These are phyloP conservation scores for Aspergillus latus DNA, from an alignment of 2,329 filamentous ascomycete species.

Conservation along the genomic window DNA sequence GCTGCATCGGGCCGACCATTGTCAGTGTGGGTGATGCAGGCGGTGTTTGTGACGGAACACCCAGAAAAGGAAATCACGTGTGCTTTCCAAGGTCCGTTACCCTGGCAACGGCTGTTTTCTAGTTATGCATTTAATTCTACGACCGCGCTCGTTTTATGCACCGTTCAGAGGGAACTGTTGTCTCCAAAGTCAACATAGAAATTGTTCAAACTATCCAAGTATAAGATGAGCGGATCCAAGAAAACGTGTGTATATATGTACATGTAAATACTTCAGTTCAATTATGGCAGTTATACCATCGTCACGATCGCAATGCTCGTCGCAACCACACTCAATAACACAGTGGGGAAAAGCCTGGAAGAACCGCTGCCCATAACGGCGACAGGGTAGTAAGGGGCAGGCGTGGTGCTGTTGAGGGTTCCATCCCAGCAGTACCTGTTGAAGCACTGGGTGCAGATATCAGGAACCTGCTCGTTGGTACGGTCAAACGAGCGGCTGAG, in stretches of 20 bases:
- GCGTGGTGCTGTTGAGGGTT: conserved; percentile 47
- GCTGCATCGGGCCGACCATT: conserved; percentile 2
- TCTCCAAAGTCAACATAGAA: too few species aligned
- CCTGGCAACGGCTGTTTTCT: conserved; percentile 6
- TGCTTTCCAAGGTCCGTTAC: neutral
- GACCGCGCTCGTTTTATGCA: too few species aligned
- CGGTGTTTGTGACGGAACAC: conserved; percentile 8
- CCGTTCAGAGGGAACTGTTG: too few species aligned
- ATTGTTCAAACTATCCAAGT: too few species aligned
- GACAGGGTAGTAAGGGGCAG: conserved; percentile 12
- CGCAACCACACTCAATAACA: conserved; percentile 1
- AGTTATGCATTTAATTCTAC: neutral
- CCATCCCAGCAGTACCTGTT: conserved; percentile 89
- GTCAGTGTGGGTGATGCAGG: neutral
- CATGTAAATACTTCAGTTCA: neutral
- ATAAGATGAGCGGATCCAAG: too few species aligned
- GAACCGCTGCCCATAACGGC: neutral
- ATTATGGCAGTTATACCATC: conserved; percentile 1
- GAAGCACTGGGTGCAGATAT: conserved; percentile 75
- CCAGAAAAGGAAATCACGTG: conserved; percentile 17
- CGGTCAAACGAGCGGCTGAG: conserved; percentile 72
- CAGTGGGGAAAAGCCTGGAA: conserved; percentile 1
- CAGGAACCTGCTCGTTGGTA: conserved; percentile 67
- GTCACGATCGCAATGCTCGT: conserved; percentile 7
- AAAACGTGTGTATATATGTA: neutral